A percentile compares a stretch with the other conserved stretches of the same genome.
These are phyloP conservation scores for Akanthomyces muscarius DNA, from an alignment of 2,329 filamentous ascomycete genomes.

Conservation along the genomic window DNA sequence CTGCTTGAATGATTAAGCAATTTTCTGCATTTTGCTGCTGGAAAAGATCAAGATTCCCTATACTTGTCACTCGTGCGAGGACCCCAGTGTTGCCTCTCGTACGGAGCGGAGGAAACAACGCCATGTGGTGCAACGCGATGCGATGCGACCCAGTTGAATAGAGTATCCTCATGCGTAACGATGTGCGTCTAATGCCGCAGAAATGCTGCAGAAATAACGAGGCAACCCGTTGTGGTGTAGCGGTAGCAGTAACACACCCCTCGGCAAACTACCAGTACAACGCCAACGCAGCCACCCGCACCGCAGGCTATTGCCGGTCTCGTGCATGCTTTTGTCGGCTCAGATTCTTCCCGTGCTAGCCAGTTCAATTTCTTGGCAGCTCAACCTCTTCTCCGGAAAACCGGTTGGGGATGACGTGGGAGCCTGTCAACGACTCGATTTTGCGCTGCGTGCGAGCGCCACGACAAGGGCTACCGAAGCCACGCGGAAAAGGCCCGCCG, in stretches of 20 bases:
- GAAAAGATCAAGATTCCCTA: background rate
- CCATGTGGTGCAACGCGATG: slow-evolving; percentile 2
- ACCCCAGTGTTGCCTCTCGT: background rate
- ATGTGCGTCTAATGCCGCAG: background rate
- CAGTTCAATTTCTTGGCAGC: background rate
- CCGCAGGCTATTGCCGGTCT: background rate
- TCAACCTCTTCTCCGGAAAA: background rate
- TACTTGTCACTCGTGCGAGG: too few relatives aligned
- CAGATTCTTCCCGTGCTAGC: background rate
- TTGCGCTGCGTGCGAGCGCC: slow-evolving; percentile 2
- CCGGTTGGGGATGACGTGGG: background rate
- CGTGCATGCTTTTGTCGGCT: background rate
- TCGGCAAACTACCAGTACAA: background rate
- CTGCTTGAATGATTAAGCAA: background rate
- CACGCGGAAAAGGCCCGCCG: background rate
- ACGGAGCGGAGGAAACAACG: slow-evolving; percentile 4
- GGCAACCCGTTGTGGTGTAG: background rate
- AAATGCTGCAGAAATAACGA: background rate
- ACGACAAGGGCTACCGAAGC: slow-evolving; percentile 1
- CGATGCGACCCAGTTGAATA: background rate
- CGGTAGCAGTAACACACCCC: too few relatives aligned
- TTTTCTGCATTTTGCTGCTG: too few relatives aligned
- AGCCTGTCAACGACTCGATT: slow-evolving; percentile 1
- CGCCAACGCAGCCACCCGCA: background rate
- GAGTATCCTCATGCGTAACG: background rate